A percentile compares a stretch with the other conserved stretches of the same genome.
phyloP scores from a whole-genome alignment of 257 asterid genomes.

The Gentiana straminea region DNA sequence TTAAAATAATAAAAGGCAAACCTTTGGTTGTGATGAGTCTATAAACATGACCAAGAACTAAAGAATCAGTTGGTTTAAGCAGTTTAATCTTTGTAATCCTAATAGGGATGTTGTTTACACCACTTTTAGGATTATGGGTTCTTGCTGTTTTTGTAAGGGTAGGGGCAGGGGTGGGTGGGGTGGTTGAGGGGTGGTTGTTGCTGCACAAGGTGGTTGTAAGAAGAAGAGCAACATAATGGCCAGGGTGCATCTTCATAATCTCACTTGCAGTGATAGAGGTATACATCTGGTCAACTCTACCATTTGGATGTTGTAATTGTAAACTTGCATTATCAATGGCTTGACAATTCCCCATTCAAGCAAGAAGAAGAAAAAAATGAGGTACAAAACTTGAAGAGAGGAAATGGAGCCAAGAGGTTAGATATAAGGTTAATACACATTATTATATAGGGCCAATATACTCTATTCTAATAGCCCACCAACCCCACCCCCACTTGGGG shows the following conservation, averaged over 20 bases:
- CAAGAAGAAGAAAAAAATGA: conserved; percentile 1
- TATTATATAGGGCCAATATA: conserved; percentile 9
- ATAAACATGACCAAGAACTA: conserved; percentile 75
- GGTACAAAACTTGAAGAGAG: background rate
- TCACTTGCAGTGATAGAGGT: conserved; percentile 47
- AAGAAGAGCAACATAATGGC: conserved; percentile 85
- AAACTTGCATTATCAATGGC: conserved; percentile 77
- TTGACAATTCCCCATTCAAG: conserved; percentile 81
- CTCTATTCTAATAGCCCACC: background rate
- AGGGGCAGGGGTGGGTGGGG: conserved; percentile 13
- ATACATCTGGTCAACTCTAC: conserved; percentile 55
- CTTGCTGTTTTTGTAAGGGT: conserved; percentile 15
- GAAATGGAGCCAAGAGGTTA: conserved; percentile 1
- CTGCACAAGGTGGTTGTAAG: conserved; percentile 63
- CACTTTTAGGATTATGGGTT: conserved; percentile 1
- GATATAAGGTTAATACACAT: conserved; percentile 1
- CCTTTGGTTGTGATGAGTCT: conserved; percentile 80
- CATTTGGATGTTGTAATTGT: conserved; percentile 60
- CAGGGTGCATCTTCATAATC: conserved; percentile 76
- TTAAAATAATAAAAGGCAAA: conserved; percentile 4
- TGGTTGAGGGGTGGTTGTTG: conserved; percentile 12
- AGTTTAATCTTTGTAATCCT: conserved; percentile 66
- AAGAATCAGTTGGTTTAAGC: conserved; percentile 66
- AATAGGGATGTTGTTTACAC: conserved; percentile 25
- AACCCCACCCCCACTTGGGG: background rate